Conservation (phyloP, 176 grass and related monocot genomes). For the Juncus inflexus region DNA sequence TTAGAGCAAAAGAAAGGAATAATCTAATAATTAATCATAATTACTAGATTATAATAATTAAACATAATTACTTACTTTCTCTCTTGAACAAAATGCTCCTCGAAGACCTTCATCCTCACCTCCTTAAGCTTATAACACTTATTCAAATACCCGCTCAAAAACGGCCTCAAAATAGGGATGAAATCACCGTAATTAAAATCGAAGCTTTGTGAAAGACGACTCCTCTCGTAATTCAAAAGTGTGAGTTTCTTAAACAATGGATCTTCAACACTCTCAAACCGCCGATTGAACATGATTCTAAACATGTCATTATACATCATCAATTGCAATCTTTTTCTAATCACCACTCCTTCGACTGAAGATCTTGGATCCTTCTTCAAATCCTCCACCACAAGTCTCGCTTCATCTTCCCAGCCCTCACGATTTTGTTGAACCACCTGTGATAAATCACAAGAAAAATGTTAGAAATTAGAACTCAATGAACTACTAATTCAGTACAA, state of each 20-base stretch:
- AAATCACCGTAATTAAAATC: constrained; percentile 55
- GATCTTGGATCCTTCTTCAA: constrained; percentile 37
- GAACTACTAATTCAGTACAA: too few species aligned
- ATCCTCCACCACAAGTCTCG: constrained; percentile 68
- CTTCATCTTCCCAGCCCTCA: constrained; percentile 81
- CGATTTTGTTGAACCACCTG: constrained; percentile 70
- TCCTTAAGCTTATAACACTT: constrained; percentile 67
- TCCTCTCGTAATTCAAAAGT: constrained; percentile 73
- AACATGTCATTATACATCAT: constrained; percentile 99
- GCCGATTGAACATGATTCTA: constrained; percentile 89
- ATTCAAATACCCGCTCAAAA: constrained; percentile 28
- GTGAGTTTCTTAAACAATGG: constrained; percentile 85
- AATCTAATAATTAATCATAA: neutral
- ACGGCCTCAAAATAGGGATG: constrained; percentile 39
- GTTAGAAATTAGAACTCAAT: neutral
- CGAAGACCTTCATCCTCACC: constrained; percentile 64
- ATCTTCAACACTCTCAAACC: constrained; percentile 61
- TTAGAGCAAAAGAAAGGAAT: neutral
- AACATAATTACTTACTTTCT: constrained; percentile 56
- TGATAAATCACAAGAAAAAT: constrained; percentile 7
- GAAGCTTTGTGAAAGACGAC: constrained; percentile 50
- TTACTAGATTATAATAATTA: constrained; percentile 19
- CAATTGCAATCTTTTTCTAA: constrained; percentile 62
- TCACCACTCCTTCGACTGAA: constrained; percentile 40
- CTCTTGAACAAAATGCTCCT: constrained; percentile 70